Conservation (phyloP, 2,329 filamentous ascomycete genomes). For the Cryphonectria nitschkei region DNA sequence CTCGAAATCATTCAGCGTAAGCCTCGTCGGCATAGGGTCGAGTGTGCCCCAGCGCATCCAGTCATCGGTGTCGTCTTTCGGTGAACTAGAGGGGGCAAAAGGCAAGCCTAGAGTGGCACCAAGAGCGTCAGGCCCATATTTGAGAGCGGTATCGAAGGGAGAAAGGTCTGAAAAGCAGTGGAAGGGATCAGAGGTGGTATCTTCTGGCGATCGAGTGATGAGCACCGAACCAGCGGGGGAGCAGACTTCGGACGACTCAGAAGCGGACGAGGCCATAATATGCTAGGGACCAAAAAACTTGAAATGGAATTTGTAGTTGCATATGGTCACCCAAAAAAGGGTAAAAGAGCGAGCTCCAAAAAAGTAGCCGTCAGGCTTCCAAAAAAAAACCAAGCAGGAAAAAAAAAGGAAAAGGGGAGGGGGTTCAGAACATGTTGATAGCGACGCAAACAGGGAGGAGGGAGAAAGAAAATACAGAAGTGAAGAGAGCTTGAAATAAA, state of each 20-base stretch:
- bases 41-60: constrained; percentile 27
- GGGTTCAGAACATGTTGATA: constrained; percentile 11
- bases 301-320: constrained; percentile 22
- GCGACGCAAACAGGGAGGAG: constrained; percentile 7
- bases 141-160: constrained; percentile 1
- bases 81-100: neutral
- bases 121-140: neutral
- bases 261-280: constrained; percentile 27
- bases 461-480: constrained; percentile 18
- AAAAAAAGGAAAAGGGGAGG: neutral
- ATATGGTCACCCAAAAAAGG: constrained; percentile 13
- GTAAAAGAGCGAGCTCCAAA: constrained; percentile 9
- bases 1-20: constrained; percentile 25
- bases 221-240: constrained; percentile 25
- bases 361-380: constrained; percentile 22
- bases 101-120: neutral
- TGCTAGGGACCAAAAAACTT: constrained; percentile 20
- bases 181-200: neutral
- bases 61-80: constrained; percentile 17
- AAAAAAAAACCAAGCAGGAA: constrained; percentile 23
- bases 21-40: constrained; percentile 25
- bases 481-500: constrained; percentile 10
- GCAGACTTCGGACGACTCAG: constrained; percentile 15
- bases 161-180: constrained; percentile 1
- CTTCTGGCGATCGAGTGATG: constrained; percentile 10